phyloP scores from a whole-genome alignment of 805 yeast species.

The Candida vaughaniae region DNA sequence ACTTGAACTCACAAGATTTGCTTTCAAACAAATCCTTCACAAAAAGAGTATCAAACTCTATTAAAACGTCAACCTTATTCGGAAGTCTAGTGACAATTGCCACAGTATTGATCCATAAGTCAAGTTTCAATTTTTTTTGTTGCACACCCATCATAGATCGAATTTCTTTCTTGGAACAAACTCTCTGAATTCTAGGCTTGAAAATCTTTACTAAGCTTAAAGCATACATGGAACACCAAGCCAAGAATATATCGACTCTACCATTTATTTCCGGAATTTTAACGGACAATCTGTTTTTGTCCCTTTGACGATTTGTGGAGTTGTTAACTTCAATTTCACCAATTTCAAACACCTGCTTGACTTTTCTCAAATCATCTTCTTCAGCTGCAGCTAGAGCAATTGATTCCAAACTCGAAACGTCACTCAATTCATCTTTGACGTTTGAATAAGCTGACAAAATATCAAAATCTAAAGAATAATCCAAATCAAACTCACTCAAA shows the following conservation, averaged over 20 bases:
- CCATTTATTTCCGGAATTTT: conserved; percentile 38
- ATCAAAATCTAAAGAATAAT: conserved; percentile 34
- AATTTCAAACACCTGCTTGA: conserved; percentile 32
- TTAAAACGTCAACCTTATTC: conserved; percentile 43
- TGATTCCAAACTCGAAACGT: conserved; percentile 33
- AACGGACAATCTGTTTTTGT: conserved; percentile 26
- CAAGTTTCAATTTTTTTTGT: conserved; percentile 26
- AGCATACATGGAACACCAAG: conserved; percentile 44
- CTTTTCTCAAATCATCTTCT: conserved; percentile 21
- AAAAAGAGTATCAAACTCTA: conserved; percentile 41
- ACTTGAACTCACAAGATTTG: conserved; percentile 31
- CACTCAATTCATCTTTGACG: conserved; percentile 25
- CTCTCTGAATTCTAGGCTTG: conserved; percentile 30
- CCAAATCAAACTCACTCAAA: conserved; percentile 37
- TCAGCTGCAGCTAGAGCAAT: conserved; percentile 16
- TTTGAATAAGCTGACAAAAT: conserved; percentile 19
- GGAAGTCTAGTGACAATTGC: conserved; percentile 47
- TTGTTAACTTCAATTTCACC: conserved; percentile 27
- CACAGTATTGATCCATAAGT: conserved; percentile 29
- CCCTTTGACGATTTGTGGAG: conserved; percentile 17
- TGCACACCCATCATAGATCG: conserved; percentile 16
- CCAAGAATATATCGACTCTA: conserved; percentile 37
- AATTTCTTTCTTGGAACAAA: conserved; percentile 27
- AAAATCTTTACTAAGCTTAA: conserved; percentile 29
- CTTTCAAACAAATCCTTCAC: conserved; percentile 24